Evolutionary conservation across 2,329 filamentous ascomycete genomes (phyloP).

Genomic region (Colletotrichum cuscutae): DNA sequence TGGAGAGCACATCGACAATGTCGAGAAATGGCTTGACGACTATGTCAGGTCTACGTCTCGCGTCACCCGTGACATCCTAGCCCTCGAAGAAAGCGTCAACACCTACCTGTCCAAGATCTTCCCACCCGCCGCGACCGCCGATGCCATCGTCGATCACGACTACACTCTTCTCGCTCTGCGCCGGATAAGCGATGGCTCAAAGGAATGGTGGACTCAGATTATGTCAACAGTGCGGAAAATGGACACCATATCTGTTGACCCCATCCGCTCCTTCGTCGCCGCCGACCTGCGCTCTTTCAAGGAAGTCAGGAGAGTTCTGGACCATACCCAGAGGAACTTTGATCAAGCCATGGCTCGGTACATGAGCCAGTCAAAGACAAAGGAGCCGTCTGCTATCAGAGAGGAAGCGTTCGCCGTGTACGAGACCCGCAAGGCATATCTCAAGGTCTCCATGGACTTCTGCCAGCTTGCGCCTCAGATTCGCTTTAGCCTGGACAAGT

Average conservation of each 20-base stretch:
- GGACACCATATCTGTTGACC: conserved; percentile 81
- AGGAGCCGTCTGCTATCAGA: conserved; percentile 88
- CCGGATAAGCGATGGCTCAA: conserved; percentile 84
- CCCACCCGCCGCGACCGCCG: conserved; percentile 79
- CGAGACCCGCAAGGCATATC: conserved; percentile 88
- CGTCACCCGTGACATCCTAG: conserved; percentile 70
- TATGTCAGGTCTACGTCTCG: conserved; percentile 65
- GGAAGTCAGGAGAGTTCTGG: conserved; percentile 80
- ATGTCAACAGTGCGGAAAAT: conserved; percentile 80
- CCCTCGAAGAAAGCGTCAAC: conserved; percentile 83
- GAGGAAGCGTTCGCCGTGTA: conserved; percentile 97
- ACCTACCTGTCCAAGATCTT: conserved; percentile 79
- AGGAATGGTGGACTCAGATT: conserved; percentile 87
- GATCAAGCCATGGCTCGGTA: conserved; percentile 86
- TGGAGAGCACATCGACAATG: conserved; percentile 87
- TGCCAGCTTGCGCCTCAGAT: conserved; percentile 89
- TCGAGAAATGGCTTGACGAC: conserved; percentile 89
- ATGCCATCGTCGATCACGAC: conserved; percentile 92
- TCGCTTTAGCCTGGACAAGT: conserved; percentile 83
- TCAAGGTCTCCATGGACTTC: conserved; percentile 94
- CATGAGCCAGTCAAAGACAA: conserved; percentile 86
- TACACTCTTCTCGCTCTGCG: conserved; percentile 91
- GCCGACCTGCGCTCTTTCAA: conserved; percentile 88
- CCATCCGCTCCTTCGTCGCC: conserved; percentile 80
- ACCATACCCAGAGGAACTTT: conserved; percentile 84